These are phyloP conservation scores for Cordyceps tenuipes DNA, from an alignment of 2,329 filamentous ascomycete genomes.

Conservation along the genomic window DNA sequence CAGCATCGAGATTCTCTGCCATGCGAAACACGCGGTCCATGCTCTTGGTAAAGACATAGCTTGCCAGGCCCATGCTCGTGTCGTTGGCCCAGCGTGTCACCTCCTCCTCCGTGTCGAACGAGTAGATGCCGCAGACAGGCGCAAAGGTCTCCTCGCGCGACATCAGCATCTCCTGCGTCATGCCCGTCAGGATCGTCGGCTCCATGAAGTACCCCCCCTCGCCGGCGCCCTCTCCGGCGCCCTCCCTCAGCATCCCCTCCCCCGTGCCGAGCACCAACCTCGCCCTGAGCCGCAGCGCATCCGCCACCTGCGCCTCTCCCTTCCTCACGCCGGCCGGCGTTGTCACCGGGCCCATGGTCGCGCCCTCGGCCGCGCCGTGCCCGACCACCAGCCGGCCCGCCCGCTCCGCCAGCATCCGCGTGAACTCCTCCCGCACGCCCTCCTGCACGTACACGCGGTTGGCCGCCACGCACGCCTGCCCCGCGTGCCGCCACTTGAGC, in stretches of 20 bases:
- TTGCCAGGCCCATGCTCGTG: slow-evolving; percentile 61
- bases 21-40: slow-evolving; percentile 33
- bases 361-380: slow-evolving; percentile 42
- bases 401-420: slow-evolving; percentile 43
- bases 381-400: slow-evolving; percentile 49
- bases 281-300: slow-evolving; percentile 34
- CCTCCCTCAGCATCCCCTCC: neutral
- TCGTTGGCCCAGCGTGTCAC: slow-evolving; percentile 58
- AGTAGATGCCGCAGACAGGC: slow-evolving; percentile 59
- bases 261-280: slow-evolving; percentile 9
- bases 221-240: slow-evolving; percentile 36
- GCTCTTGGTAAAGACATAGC: slow-evolving; percentile 57
- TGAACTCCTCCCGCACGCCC: slow-evolving; percentile 53
- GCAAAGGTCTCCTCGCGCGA: slow-evolving; percentile 65
- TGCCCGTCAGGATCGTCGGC: slow-evolving; percentile 59
- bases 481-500: slow-evolving; percentile 64
- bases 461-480: slow-evolving; percentile 62
- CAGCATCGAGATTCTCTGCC: slow-evolving; percentile 40
- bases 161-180: slow-evolving; percentile 58
- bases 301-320: slow-evolving; percentile 43
- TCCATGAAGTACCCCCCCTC: slow-evolving; percentile 53
- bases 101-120: slow-evolving; percentile 62
- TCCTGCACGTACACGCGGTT: slow-evolving; percentile 54
- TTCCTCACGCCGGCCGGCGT: slow-evolving; percentile 26
- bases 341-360: slow-evolving; percentile 28